Conservation (phyloP, 2,329 filamentous ascomycete genomes). For the Exophiala oligosperma region DNA sequence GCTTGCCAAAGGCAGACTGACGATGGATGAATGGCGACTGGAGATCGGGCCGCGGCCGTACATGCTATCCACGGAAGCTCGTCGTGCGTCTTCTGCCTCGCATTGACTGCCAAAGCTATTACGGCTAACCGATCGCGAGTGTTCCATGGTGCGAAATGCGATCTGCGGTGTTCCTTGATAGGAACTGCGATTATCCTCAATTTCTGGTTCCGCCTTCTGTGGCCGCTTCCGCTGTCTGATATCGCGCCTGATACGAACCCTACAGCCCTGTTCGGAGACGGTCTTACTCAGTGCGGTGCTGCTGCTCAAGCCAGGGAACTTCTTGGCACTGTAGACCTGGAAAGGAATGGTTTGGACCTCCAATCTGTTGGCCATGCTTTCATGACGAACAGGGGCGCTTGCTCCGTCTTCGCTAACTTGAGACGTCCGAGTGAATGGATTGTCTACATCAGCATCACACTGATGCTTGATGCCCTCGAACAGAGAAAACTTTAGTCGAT, state of each 20-base stretch:
- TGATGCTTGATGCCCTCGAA: conserved; percentile 91
- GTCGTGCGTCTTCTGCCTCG: conserved; percentile 9
- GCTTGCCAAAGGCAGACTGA: conserved; percentile 16
- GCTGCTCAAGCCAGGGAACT: conserved; percentile 90
- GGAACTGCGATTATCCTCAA: conserved; percentile 20
- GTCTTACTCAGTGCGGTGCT: conserved; percentile 86
- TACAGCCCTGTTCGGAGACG: conserved; percentile 94
- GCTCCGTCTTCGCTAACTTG: conserved; percentile 37
- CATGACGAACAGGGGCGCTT: conserved; percentile 51
- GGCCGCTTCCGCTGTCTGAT: conserved; percentile 82
- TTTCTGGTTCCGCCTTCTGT: conserved; percentile 16
- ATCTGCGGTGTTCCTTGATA: conserved; percentile 19
- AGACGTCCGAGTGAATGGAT: conserved; percentile 38
- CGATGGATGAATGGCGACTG: conserved; percentile 16
- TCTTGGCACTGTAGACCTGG: conserved; percentile 93
- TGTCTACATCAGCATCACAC: conserved; percentile 69
- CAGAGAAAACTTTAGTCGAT: conserved; percentile 85
- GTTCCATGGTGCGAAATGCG: conserved; percentile 12
- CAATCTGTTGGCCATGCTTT: conserved; percentile 73
- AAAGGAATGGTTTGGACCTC: conserved; percentile 88
- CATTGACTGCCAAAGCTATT: conserved; percentile 23
- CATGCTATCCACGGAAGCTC: conserved; percentile 24
- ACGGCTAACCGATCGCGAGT: conserved; percentile 23
- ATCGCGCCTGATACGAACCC: conserved; percentile 91
- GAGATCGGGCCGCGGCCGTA: conserved; percentile 9